Percentiles rank a stretch among this genome's conserved stretches.
These are phyloP conservation scores for Aspergillus campestris DNA, from an alignment of 495 filamentous ascomycete species.

Conservation along the genomic window DNA sequence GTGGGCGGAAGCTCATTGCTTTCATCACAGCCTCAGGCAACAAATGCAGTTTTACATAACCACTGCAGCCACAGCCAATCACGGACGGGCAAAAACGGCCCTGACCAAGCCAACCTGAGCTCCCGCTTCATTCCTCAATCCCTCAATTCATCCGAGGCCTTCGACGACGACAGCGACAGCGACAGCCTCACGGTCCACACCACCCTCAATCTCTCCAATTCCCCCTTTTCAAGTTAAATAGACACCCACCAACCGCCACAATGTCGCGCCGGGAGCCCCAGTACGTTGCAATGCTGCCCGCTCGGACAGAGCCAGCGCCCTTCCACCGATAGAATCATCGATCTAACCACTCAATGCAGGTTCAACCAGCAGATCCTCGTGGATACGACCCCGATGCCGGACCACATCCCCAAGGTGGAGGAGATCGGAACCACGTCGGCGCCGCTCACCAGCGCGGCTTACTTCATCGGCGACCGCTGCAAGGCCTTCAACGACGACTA, in stretches of 20 bases:
- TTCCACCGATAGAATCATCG: too few relatives aligned
- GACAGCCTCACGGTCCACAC: constrained; percentile 5
- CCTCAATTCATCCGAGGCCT: too few relatives aligned
- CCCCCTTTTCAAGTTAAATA: constrained; percentile 14
- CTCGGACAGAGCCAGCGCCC: too few relatives aligned
- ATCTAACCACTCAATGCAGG: constrained; percentile 37
- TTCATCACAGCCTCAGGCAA: constrained; percentile 7
- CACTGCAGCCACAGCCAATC: constrained; percentile 6
- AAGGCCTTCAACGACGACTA: constrained; percentile 95
- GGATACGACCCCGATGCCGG: constrained; percentile 92
- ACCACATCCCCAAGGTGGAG: constrained; percentile 79
- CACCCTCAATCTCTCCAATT: constrained; percentile 18
- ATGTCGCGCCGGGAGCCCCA: constrained; percentile 44
- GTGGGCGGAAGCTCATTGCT: background rate
- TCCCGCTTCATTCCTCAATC: too few relatives aligned
- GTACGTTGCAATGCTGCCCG: constrained; percentile 19
- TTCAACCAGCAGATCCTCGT: constrained; percentile 89
- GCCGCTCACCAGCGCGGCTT: constrained; percentile 84
- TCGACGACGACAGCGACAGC: too few relatives aligned
- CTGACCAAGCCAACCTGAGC: background rate
- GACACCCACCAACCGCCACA: constrained; percentile 22
- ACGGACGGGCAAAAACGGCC: constrained; percentile 13
- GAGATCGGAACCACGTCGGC: constrained; percentile 90
- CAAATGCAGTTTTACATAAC: constrained; percentile 5
- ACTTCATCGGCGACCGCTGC: constrained; percentile 95